phyloP scores from a whole-genome alignment of 306 rosid species.

The Mimosa pudica region DNA sequence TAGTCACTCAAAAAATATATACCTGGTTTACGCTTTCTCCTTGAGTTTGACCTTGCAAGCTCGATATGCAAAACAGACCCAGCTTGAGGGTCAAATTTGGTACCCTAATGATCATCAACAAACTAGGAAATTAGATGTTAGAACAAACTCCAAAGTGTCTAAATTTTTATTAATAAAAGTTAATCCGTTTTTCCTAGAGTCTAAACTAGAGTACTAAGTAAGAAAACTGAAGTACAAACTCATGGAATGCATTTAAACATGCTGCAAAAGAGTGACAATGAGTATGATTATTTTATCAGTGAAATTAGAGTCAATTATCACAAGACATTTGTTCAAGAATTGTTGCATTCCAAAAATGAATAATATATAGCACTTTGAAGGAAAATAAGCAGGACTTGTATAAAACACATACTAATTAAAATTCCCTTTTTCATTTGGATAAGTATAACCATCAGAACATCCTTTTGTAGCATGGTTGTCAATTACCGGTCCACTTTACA shows the following conservation, averaged over 20 bases:
- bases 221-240: constrained; percentile 27
- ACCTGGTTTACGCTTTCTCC: constrained; percentile 96
- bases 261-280: neutral
- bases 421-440: neutral
- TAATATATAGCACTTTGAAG: neutral
- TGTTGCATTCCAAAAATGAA: neutral
- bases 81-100: constrained; percentile 92
- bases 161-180: constrained; percentile 15
- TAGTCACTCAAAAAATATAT: constrained; percentile 14
- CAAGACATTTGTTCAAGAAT: neutral
- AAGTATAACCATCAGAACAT: constrained; percentile 12
- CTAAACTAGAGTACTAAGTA: constrained; percentile 17
- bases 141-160: constrained; percentile 26
- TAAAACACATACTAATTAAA: neutral
- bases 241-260: neutral
- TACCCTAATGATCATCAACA: constrained; percentile 61
- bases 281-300: neutral
- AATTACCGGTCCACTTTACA: neutral
- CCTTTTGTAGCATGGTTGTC: neutral
- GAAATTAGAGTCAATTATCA: neutral
- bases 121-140: constrained; percentile 37
- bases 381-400: neutral
- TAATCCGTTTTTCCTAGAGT: neutral
- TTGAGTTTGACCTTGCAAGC: constrained; percentile 91
- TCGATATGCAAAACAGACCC: constrained; percentile 85